Conservation (phyloP, 2,329 filamentous ascomycete genomes). For the Sarocladiaceae sp. region DNA sequence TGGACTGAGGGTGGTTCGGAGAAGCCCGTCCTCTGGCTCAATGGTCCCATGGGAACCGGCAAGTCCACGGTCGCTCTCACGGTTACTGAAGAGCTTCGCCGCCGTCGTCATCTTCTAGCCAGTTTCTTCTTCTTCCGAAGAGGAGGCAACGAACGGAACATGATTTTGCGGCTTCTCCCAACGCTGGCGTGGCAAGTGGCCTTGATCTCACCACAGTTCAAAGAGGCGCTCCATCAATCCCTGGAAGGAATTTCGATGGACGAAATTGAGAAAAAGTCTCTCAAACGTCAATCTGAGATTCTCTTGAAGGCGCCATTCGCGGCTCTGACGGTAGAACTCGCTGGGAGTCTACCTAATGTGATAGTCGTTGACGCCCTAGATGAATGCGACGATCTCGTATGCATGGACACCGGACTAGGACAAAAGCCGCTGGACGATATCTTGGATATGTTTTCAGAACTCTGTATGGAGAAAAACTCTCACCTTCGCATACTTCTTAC, state of each 20-base stretch:
- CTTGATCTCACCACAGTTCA: neutral
- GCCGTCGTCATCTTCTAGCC: neutral
- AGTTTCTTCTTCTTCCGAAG: neutral
- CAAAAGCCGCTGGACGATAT: neutral
- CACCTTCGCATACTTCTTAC: neutral
- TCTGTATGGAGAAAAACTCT: neutral
- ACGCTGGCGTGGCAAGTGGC: neutral
- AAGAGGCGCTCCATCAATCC: neutral
- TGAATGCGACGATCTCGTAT: neutral
- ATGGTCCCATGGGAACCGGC: neutral
- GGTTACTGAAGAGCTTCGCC: neutral
- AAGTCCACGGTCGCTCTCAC: neutral
- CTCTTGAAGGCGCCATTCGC: neutral
- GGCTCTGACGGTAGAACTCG: neutral
- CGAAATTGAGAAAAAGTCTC: neutral
- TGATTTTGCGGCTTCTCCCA: neutral
- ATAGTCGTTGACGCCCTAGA: neutral
- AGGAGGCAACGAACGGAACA: neutral
- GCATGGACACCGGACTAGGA: neutral
- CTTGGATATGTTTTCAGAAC: neutral
- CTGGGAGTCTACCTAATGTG: neutral
- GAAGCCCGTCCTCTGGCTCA: neutral
- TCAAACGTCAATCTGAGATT: neutral
- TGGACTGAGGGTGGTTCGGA: neutral
- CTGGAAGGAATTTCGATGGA: neutral